Base-by-base conservation (phyloP, 768 basidiomycete genomes). In the Rhizopogon salebrosus region DNA sequence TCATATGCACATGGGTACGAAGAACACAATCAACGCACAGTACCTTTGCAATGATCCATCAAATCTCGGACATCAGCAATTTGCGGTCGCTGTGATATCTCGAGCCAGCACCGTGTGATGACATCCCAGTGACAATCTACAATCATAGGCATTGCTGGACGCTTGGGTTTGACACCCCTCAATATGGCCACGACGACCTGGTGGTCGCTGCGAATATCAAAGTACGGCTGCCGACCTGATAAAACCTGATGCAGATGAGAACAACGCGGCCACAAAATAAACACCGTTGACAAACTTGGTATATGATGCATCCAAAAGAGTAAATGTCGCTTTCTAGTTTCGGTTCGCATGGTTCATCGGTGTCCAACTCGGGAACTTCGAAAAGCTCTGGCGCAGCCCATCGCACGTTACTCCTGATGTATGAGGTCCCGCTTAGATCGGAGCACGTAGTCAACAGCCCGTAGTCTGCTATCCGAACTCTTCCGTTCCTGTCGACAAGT, bases 321-420 rank as follows among this genome's bases (percentile, higher is more conserved):
- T 34, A 34, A 11, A 34, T 13, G 10, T 34, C 31, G 13, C 31
- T 34, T 11, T 13, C 31, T 11, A 11, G 42, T 7, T 18, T 27
- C 24, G 42, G 23, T 8, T 6, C 1, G 23, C 6, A 16, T 45
- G 42, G 13, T 13, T 18, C 18, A 13, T 36, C 40, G 10, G 51
- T 38, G 20, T 67, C 64, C 27, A 68, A 64, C n/a, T 67, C 61
- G 11, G 62, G 54, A 22, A 58, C 23, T 14, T 60, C 63, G 52
- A 72, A 76, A 2, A 77, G 59, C 16, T 68, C 57, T 1, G 73
- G 61, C 43, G 75, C 76, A 16, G 74, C 71, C 75, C 75, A 77
- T 1, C 75, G 69, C 35, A 75, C 69, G 18, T 73, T 71, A 16
- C 74, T 75, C 7, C 71, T 70, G 34, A 75, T 64, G 20, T 55